Evolutionary conservation across 176 grass and related monocot species (phyloP), one percentile per base, ranked within the genome.

Genomic region (Carex scoparia): DNA sequence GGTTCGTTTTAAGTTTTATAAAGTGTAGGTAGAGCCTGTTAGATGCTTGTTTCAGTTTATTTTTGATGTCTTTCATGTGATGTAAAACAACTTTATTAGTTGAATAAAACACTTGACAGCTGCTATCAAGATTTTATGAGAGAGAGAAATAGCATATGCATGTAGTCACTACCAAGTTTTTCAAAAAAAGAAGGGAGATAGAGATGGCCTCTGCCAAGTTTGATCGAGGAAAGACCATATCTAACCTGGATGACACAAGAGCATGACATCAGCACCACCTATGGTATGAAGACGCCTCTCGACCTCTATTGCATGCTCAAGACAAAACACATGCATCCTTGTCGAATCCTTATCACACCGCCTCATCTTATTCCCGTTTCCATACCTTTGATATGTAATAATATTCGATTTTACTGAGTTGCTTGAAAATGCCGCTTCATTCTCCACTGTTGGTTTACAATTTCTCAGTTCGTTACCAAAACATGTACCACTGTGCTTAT

Each of bases 281-380:
- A 96, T 79, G 64, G 87, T 60, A 57, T 81, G 84, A 87, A 99
- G 90, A 84, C 88, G 97, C 91, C 86, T 94, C 84, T 92, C 87
- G 84, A 96, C 91, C 81, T 94, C 93, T 27, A 90, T 86, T 77
- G 97, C 97, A 86, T 99, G 97, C 61, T 99, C 81, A 80, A 99
- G 97, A 87, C 97, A 99, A 77, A 99, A 99, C 67, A 91, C 90
- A 92, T 99, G 97, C 93, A 99, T 90, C 85, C 93, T 90, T 56
- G 93, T 94, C 78, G 91, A 96, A 95, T 99, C 93, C 81, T 92
- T 99, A 69, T 96, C 93, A 86, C 85, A 88, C 62, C 89, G 79
- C 85, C 91, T 60, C 64, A 51, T 83, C 23, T 83, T 83, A 69
- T 53, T 83, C 40, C 81, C 81, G 55, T 83, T 63, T 37, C 81